A percentile compares a stretch with the other conserved stretches of the same genome.
Conservation (phyloP, 1,284 basidiomycete genomes). For the Apiotrichum veenhuisii region DNA sequence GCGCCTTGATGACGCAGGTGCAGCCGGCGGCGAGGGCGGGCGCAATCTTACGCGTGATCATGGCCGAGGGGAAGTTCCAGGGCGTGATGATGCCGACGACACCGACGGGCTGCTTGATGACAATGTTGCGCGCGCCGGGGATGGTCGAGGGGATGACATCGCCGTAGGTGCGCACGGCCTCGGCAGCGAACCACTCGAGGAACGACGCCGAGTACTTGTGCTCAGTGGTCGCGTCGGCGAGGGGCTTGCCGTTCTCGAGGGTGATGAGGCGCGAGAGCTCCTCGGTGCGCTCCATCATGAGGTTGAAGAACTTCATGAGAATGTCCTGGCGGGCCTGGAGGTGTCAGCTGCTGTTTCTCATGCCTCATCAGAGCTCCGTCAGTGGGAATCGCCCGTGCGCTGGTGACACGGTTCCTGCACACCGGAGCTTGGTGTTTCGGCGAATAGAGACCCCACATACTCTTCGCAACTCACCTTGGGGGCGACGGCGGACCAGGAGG, state of each 20-base stretch:
- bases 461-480: slow-evolving; percentile 19
- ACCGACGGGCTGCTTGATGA: slow-evolving; percentile 60
- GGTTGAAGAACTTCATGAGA: slow-evolving; percentile 64
- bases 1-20: slow-evolving; percentile 89
- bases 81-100: slow-evolving; percentile 46
- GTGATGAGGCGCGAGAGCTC: slow-evolving; percentile 80
- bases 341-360: neutral
- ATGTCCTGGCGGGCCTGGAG: slow-evolving; percentile 62
- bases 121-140: slow-evolving; percentile 68
- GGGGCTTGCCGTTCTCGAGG: slow-evolving; percentile 84
- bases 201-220: slow-evolving; percentile 75
- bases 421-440: too few relatives aligned
- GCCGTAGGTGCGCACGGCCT: slow-evolving; percentile 58
- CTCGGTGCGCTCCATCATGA: slow-evolving; percentile 74
- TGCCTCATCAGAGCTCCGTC: too few relatives aligned
- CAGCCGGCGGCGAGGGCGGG: slow-evolving; percentile 82
- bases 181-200: slow-evolving; percentile 78
- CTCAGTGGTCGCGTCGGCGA: slow-evolving; percentile 76
- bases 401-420: neutral
- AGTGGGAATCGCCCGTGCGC: neutral
- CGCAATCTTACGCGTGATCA: slow-evolving; percentile 58
- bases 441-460: too few relatives aligned
- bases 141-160: slow-evolving; percentile 77
- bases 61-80: slow-evolving; percentile 55
- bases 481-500: slow-evolving; percentile 72